Evolutionary conservation across 345 rosid species (phyloP), one percentile per base, ranked within the genome.

Genomic region (Corymbia maculata): DNA sequence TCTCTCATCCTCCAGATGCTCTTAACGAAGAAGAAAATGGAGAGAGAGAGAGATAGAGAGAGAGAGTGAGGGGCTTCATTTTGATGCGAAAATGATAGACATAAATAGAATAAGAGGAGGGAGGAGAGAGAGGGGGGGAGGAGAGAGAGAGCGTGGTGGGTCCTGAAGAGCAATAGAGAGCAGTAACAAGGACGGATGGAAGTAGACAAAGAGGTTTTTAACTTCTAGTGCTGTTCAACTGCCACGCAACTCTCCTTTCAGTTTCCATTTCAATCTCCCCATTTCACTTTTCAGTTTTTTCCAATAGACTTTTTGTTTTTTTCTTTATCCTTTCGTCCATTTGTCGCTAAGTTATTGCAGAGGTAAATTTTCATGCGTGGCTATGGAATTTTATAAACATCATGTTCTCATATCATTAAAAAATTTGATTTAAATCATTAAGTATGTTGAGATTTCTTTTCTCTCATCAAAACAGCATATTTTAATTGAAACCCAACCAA

Each of bases 181-280:
- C 91, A 85, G 92, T 86, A 68, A 89, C 14, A 89, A 92, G 94
- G 94, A 93, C 97, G 94, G 95, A 89, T 89, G 51, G 93, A 9
- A 55, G 80, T 9, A 57, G 64, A n/a, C 66, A 59, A 26, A 5
- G n/a, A 4, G n/a, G 5, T 94, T 93, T 94, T 95, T 95, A 96
- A 94, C 97, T 88, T 90, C 86, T 93, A 87, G 79, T 92, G 92
- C 91, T 90, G 82, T 28, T 87, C 90, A 91, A 86, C 89, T 92
- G 95, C 96, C 98, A 95, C 98, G 98, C 92, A 89, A 4, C 88
- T 88, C 28, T 91, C 88, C 86, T 88, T 70, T 36, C 82, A 75
- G 85, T 89, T 89, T 87, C 86, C 86, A 49, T 84, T 88, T 87
- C 85, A 1, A 85, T 88, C 89, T 66, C 57, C 47, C 22, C 19